Conservation (phyloP, 2,329 filamentous ascomycete genomes). For the Pestalotiopsis sp. region DNA sequence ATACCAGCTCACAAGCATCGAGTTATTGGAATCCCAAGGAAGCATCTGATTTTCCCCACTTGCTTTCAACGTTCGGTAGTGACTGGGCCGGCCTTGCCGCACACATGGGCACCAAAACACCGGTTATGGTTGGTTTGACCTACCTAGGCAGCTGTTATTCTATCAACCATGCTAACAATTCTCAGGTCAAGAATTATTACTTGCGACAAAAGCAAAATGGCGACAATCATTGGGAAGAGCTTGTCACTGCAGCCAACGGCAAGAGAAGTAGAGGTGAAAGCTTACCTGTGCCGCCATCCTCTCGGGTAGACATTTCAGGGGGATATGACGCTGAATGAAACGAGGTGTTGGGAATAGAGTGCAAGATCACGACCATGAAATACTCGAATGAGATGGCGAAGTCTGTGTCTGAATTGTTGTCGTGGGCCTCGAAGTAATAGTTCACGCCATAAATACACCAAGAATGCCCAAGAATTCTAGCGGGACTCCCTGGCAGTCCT, state of each 20-base stretch:
- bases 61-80: slow-evolving; percentile 75
- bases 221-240: slow-evolving; percentile 64
- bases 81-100: slow-evolving; percentile 77
- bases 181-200: slow-evolving; percentile 70
- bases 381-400: no score
- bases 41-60: slow-evolving; percentile 73
- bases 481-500: no score
- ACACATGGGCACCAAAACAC: slow-evolving; percentile 84
- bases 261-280: slow-evolving; percentile 60
- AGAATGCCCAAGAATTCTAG: no score
- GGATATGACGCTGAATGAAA: no score
- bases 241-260: slow-evolving; percentile 62
- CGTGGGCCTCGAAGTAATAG: no score
- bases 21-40: slow-evolving; percentile 90
- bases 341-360: no score
- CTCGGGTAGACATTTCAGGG: no score
- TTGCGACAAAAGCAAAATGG: slow-evolving; percentile 63
- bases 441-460: no score
- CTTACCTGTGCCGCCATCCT: slow-evolving; percentile 39
- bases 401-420: no score
- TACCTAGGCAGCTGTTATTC: background rate
- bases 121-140: slow-evolving; percentile 71
- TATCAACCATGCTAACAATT: slow-evolving; percentile 23
- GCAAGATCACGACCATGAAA: no score
- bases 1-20: no score